Conservation (phyloP, 1,284 basidiomycete genomes). For the Fereydounia khargensis region DNA sequence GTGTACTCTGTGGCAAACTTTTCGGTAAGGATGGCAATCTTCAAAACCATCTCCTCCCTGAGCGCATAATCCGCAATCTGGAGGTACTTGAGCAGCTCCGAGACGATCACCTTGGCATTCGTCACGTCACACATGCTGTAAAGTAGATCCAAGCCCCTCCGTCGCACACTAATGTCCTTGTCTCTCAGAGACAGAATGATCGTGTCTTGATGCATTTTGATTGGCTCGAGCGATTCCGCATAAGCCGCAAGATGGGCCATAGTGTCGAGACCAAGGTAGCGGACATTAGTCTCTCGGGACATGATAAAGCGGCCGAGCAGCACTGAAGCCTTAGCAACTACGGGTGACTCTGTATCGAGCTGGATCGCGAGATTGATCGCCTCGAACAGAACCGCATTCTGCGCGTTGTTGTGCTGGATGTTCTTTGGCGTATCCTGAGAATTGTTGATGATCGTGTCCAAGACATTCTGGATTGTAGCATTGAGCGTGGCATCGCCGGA, state of each 20-base stretch:
- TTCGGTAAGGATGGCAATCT: slow-evolving; percentile 96
- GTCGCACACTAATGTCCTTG: slow-evolving; percentile 93
- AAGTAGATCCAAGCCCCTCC: slow-evolving; percentile 87
- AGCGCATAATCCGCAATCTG: slow-evolving; percentile 92
- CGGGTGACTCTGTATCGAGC: slow-evolving; percentile 82
- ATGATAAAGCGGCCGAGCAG: slow-evolving; percentile 92
- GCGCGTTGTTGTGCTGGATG: slow-evolving; percentile 97
- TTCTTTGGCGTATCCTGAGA: slow-evolving; percentile 91
- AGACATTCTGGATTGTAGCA: slow-evolving; percentile 74
- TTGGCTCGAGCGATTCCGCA: slow-evolving; percentile 75
- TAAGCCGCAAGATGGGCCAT: slow-evolving; percentile 97
- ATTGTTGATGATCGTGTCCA: slow-evolving; percentile 87
- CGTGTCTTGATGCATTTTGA: slow-evolving; percentile 93
- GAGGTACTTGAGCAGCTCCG: slow-evolving; percentile 87
- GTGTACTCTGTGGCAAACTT: slow-evolving; percentile 78
- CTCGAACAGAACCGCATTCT: slow-evolving; percentile 96
- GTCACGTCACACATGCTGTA: slow-evolving; percentile 98
- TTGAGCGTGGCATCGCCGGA: slow-evolving; percentile 81
- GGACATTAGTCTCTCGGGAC: slow-evolving; percentile 96
- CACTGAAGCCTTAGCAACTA: slow-evolving; percentile 85
- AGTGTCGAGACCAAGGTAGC: slow-evolving; percentile 94
- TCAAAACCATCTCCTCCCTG: slow-evolving; percentile 96
- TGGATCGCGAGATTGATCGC: slow-evolving; percentile 97
- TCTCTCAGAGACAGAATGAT: slow-evolving; percentile 92
- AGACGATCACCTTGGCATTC: slow-evolving; percentile 92